Evolutionary conservation across 2,329 filamentous ascomycete genomes (phyloP), one percentile per base, ranked within the genome.

Genomic region (Pyrenophora graminea): DNA sequence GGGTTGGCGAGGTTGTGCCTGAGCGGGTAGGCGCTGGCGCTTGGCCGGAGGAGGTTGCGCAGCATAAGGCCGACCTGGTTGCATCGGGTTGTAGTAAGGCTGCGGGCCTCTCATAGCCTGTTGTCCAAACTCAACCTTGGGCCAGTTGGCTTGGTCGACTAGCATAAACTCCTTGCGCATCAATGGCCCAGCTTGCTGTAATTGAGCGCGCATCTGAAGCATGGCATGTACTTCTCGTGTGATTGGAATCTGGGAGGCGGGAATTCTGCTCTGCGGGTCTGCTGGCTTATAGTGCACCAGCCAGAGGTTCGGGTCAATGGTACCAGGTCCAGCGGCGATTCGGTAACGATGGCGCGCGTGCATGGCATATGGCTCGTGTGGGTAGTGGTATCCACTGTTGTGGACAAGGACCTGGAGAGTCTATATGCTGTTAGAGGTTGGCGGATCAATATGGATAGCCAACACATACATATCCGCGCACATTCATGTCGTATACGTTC

Each of bases 111-210:
- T 59, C 56, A 63, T 60, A 3, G 56, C 56, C 19, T 54, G 57
- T 32, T 66, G 72, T n/a, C 89, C 88, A 56, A 90, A 85, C 38
- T 85, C 85, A 53, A 97, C 88, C 19, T 86, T 86, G 3, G 94
- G 93, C 92, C 93, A 97, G 75, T 91, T 95, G 59, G 85, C 82
- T 34, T 90, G 85, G 74, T 97, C 94, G 42, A 89, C 86, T 17
- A 97, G 81, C 87, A 97, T 95, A 69, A 97, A 97, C 66, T 97
- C 91, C 69, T 96, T 96, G 62, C 91, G 87, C 50, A 96, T 86
- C 41, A 75, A 56, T 64, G 92, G 89, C 6, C 91, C 93, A 59
- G 90, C 88, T 47, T 80, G 82, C 74, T 88, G 75, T 79, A 89
- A 73, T 63, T 80, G 81, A 42, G 76, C 75, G n/a, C 85, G 80